Evolutionary conservation across 495 filamentous ascomycete genomes (phyloP), one percentile per base, ranked within the genome.

Genomic region (Penicillium canescens): DNA sequence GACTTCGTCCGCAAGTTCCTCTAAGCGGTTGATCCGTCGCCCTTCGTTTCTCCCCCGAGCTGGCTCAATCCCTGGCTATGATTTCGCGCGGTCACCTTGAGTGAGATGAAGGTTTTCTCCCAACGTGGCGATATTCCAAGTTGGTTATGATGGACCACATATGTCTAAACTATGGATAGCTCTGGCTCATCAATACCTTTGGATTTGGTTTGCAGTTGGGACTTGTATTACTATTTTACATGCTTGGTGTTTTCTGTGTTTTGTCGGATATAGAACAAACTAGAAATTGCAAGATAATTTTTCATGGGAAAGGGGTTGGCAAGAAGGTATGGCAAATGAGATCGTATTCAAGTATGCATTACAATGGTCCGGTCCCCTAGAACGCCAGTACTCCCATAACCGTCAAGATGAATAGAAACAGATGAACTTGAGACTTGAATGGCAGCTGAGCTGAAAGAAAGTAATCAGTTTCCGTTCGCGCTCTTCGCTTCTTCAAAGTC

Each of bases 401-500:
- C 56, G 54, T 50, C 47, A 50, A 52, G 53, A 45, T 52, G 42
- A 43, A 48, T 55, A 43, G 43, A 49, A 36, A 46, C 36, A 62
- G 44, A 52, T 38, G 39, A 61, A 36, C 40, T 43, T 53, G 54
- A 54, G 34, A 34, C 21, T 45, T 36, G 24, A 24, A 45, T 53
- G 16, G 37, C 42, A 54, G 13, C 53, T 20, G 35, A n/a, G 20
- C 34, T 6, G 31, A 35, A 12, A 41, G 33, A 21, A 38, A 37
- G 28, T 24, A 26, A 9, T 51, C 35, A 67, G 50, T 65, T 61
- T 38, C 60, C 48, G 31, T 57, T 60, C 18, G 63, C 71, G 60
- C 82, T 82, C 62, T 91, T 83, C 80, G 88, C 91, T 50, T 87
- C 88, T 5, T 82, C 81, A 61, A 90, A 94, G 46, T 95, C 89